Evolutionary conservation across 768 basidiomycete genomes (phyloP), one percentile per base, ranked within the genome.

Genomic region (Mrakia gelida): DNA sequence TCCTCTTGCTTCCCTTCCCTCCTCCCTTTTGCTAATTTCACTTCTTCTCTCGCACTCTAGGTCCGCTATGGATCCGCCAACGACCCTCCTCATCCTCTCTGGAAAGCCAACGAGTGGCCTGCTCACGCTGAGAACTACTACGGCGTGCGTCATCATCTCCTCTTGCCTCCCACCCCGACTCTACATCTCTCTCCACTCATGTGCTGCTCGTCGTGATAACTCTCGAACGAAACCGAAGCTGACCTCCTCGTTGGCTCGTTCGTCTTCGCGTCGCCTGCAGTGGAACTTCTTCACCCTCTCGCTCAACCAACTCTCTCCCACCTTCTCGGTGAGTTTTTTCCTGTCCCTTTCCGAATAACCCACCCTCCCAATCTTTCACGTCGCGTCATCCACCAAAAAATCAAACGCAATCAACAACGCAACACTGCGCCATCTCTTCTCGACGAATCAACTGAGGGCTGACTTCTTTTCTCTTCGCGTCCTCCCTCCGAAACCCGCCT

Each of bases 41-140:
- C 5, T 4, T 67, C 65, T 67, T 67, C 21, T 18, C 18, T 30
- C 15, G 30, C n/a, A 0, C 2, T 32, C 11, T 80, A 88, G 88
- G 68, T 85, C 91, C 38, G 91, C 91, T 82, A 85, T 88, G 80
- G 80, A 67, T 34, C 75, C n/a, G 26, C 90, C 89, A 3, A 89
- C 91, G 83, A 89, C 92, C 82, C 90, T 87, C 75, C 87, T 92
- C 63, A 80, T 75, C 74, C 71, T 10, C 87, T 95, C 71, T 95
- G 93, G 93, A 88, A 91, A 75, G 88, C 90, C 61, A 84, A 87
- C 16, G 89, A 91, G 16, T 93, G 92, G 84, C 91, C 92, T 41
- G 89, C 90, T 81, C 88, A 92, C 81, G 84, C 89, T 26, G 86
- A 87, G 72, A 89, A 91, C 71, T 90, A 89, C 82, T 95, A 94